These are phyloP conservation scores for Coriolopsis trogii DNA, from an alignment of 1,284 basidiomycete genomes.

Conservation along the genomic window DNA sequence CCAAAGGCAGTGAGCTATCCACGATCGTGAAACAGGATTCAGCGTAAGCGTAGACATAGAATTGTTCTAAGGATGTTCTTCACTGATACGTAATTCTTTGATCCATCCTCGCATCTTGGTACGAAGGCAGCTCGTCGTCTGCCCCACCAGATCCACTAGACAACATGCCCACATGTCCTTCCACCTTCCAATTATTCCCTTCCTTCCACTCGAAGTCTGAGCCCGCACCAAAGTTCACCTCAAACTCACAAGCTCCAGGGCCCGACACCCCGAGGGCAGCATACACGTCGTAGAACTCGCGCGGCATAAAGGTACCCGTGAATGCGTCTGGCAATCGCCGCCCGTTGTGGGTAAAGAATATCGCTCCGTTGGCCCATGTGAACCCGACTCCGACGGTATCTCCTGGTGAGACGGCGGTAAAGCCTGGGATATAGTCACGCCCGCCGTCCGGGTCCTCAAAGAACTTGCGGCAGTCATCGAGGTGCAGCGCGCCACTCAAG, in stretches of 20 bases:
- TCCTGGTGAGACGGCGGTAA: constrained; percentile 40
- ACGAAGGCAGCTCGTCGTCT: constrained; percentile 38
- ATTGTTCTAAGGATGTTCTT: background rate
- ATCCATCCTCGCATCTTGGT: constrained; percentile 15
- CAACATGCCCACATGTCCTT: constrained; percentile 52
- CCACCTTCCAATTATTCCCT: constrained; percentile 64
- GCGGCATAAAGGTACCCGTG: constrained; percentile 57
- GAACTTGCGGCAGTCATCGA: constrained; percentile 74
- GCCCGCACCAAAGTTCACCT: constrained; percentile 65
- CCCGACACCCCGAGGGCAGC: constrained; percentile 66
- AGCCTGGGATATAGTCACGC: constrained; percentile 48
- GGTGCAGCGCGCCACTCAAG: constrained; percentile 62
- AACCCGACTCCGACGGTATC: constrained; percentile 68
- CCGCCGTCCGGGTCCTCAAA: constrained; percentile 70
- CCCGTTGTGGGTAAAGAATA: constrained; percentile 75
- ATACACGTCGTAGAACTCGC: constrained; percentile 55
- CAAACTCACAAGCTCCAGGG: constrained; percentile 43
- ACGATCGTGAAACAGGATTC: too few species aligned
- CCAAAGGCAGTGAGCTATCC: too few species aligned
- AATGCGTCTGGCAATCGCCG: constrained; percentile 59
- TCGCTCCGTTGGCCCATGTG: constrained; percentile 48
- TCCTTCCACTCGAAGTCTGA: constrained; percentile 59
- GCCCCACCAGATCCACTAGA: constrained; percentile 21
- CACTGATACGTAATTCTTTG: background rate
- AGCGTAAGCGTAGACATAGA: too few species aligned